These are phyloP conservation scores for Botryotinia globosa DNA, from an alignment of 2,329 filamentous ascomycete species.

Conservation along the genomic window DNA sequence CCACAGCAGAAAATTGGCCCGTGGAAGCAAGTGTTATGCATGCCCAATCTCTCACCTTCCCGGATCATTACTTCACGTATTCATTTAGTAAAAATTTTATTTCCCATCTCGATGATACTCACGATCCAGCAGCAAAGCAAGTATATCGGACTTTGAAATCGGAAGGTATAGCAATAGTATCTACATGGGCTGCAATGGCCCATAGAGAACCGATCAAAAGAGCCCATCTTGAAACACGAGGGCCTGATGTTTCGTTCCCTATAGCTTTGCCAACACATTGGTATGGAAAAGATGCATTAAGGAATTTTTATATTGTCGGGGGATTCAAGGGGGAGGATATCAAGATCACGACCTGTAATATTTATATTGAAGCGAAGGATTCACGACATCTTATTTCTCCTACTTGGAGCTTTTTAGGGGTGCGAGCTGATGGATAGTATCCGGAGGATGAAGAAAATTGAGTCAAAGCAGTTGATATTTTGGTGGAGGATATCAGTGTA, in stretches of 20 bases:
- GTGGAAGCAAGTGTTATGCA: background rate
- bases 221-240: background rate
- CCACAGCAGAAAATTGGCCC: background rate
- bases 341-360: background rate
- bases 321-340: background rate
- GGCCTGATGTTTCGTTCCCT: background rate
- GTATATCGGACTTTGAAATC: background rate
- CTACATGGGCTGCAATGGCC: background rate
- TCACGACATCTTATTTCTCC: background rate
- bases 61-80: background rate
- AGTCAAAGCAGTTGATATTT: background rate
- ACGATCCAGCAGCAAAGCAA: background rate
- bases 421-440: background rate
- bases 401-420: background rate
- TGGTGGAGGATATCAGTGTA: background rate
- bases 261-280: background rate
- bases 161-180: background rate
- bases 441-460: background rate
- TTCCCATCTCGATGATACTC: background rate
- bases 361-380: background rate
- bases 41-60: background rate
- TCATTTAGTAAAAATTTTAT: background rate
- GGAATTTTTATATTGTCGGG: background rate
- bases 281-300: background rate
- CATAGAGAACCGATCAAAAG: background rate